Base-by-base conservation (phyloP, 2,329 filamentous ascomycete species). In the Venturia carpophila region DNA sequence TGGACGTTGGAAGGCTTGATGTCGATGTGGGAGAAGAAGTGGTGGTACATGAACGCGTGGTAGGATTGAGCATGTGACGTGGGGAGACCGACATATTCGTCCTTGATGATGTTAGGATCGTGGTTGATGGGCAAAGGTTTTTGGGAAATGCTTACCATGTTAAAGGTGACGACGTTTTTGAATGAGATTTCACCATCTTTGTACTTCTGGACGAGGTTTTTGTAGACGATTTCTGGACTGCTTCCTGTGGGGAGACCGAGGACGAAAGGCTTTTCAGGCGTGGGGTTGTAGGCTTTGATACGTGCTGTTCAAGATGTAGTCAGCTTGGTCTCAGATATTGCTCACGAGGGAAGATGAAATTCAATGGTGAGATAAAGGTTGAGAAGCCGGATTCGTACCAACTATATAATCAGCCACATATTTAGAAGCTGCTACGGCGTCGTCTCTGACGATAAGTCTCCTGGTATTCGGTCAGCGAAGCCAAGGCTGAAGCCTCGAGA, bases 1-100 rank as follows among this genome's bases (percentile, higher is more conserved):
- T 95, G 87, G 73, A 94, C 91, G 74, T 93, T 92, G 72, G 84
- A 83, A 5, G 91, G 91, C 69, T 87, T 84, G 70, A 94, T 87
- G 73, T 95, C 90, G 70, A 94, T 87, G 69, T 87, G 90, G 55
- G 88, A 90, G 81, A 95, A 95, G 81, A 95, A 91, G 78, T 94
- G 83, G 77, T 89, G 90, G 84, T 92, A 95, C 91, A 95, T 94
- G 80, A 94, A 95, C 69, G 87, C 90, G 79, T 95, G 91, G 77
- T 95, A 95, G 71, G 87, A 91, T 75, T 94, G 87, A 15, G 90
- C 87, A 74, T 95, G 90, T 71, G 92, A 89, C 71, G 89, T 86
- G 42, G 90, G 87, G 68, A 95, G 84, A 66, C 88, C 89, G 69
- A 94, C 89, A 72, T 95, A 95, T 78, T 95, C 91, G 77, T 95